Evolutionary conservation across 192 early-diverging fungal genomes (phyloP), one percentile per base, ranked within the genome.

Genomic region (Rhizophagus sp.): DNA sequence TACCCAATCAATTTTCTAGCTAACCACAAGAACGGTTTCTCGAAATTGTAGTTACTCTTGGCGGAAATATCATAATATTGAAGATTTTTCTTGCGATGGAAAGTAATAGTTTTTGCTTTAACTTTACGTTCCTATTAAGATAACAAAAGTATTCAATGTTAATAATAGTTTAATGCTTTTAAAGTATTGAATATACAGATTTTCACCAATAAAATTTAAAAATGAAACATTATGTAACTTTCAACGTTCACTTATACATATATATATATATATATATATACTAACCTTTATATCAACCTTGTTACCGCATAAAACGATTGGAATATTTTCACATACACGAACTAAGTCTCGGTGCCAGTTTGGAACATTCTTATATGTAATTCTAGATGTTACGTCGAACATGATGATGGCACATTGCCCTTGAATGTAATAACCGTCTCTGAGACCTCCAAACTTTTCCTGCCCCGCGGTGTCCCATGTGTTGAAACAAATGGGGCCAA

Each of bases 11-110:
- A 90, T 93, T 99, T 98, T 81, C 98, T 93, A 33, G 97, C 97
- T 79, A 99, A 94, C 97, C 97, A 99, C 81, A 99, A 91, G 95
- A 99, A 99, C 75, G 98, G 98, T 94, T 99, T 99, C 90, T 99
- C 98, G 85, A 99, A 99, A 92, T 99, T 99, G 92, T 99, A 99
- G 93, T 99, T 99, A 85, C 90, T 92, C 92, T 99, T 99, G 83
- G 98, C 98, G 75, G 94, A 95, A 86, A 99, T 99, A 87, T 99
- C 98, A 88, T 99, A 99, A 94, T 99, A 99, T 91, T 99, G 98
- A 50, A 99, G 93, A 89, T 98, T 99, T 94, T 99, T 98, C 92
- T 99, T 99, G 83, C 98, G 91, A 92, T 99, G 98, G 95, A 99
- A 99, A 73, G 97, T 98, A 90, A 99, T 99, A 82, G 93, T 93